Evolutionary conservation across 768 basidiomycete genomes (phyloP).

Genomic region (Mrakia blollopis): DNA sequence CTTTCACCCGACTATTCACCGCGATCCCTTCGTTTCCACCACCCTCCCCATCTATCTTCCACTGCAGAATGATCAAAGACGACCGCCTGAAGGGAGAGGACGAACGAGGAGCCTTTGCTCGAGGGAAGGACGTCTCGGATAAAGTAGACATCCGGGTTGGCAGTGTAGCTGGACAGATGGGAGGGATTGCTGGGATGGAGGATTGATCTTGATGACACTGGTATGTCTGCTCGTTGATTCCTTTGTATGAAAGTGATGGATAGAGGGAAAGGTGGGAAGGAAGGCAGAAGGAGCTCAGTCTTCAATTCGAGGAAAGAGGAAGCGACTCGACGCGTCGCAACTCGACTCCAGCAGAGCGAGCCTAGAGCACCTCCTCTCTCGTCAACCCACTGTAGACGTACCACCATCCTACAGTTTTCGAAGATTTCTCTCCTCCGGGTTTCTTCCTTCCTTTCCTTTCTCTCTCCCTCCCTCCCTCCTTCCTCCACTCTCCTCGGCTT

Average conservation of each 20-base stretch:
- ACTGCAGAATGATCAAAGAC: constrained; percentile 76
- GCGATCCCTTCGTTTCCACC: background rate
- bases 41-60: background rate
- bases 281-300: background rate
- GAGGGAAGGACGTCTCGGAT: constrained; percentile 27
- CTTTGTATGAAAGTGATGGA: background rate
- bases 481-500: no score
- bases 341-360: no score
- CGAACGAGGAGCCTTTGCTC: constrained; percentile 28
- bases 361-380: no score
- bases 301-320: background rate
- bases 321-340: no score
- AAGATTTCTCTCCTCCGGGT: no score
- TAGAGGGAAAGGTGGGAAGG: background rate
- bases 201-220: background rate
- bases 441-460: no score
- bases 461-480: no score
- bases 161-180: constrained; percentile 1
- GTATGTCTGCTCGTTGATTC: background rate
- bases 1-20: background rate
- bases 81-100: constrained; percentile 60
- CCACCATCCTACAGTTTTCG: no score
- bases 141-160: constrained; percentile 27
- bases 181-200: constrained; percentile 5
- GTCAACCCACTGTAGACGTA: no score